Conservation (phyloP, 345 rosid genomes). For the Moricandia arvensis region DNA sequence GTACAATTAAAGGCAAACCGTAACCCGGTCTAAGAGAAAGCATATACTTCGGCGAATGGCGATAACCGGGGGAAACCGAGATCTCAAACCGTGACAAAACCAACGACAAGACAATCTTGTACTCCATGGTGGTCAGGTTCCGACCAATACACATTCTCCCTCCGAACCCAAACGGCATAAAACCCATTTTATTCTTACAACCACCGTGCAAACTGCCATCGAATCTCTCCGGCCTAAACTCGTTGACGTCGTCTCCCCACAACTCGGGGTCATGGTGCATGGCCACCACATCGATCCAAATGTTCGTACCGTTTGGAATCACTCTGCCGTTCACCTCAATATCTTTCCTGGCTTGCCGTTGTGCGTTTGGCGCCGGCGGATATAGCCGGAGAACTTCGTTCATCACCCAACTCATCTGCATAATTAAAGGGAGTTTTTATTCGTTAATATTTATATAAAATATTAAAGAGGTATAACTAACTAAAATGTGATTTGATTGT, state of each 20-base stretch:
- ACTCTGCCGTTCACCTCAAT: constrained; percentile 44
- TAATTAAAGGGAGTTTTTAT: neutral
- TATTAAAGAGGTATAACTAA: neutral
- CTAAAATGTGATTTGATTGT: neutral
- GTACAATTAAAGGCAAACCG: constrained; percentile 69
- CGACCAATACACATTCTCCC: constrained; percentile 93
- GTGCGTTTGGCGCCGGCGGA: constrained; percentile 80
- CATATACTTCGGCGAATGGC: constrained; percentile 64
- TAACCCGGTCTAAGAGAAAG: constrained; percentile 71
- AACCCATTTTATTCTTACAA: constrained; percentile 88
- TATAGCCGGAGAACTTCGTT: constrained; percentile 75
- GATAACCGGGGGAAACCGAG: constrained; percentile 58
- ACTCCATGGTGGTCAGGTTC: constrained; percentile 72
- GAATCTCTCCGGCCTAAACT: constrained; percentile 89
- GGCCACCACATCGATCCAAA: constrained; percentile 89
- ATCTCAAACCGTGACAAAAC: constrained; percentile 69
- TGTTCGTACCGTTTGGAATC: constrained; percentile 70
- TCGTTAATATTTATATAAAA: neutral
- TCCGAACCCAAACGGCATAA: constrained; percentile 90
- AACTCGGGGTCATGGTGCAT: constrained; percentile 80
- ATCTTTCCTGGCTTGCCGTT: constrained; percentile 71
- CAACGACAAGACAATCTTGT: constrained; percentile 62
- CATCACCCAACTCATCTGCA: constrained; percentile 94
- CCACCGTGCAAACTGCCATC: constrained; percentile 62
- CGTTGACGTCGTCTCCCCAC: constrained; percentile 79